Conservation (phyloP, 306 rosid species). For the Cicer arietinum region DNA sequence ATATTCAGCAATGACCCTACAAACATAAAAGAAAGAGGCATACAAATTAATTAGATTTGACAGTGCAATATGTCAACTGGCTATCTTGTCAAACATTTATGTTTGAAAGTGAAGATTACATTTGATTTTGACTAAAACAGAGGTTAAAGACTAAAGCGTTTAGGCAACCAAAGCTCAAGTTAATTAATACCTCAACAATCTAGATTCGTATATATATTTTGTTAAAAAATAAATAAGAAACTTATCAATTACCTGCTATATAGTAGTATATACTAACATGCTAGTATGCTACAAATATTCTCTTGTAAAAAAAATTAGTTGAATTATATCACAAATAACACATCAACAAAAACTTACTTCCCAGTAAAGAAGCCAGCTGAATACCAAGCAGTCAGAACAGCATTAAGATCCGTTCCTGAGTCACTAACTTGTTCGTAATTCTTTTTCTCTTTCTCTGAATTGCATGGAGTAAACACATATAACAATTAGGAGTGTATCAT, state of each 20-base stretch:
- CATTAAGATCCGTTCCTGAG: conserved; percentile 66
- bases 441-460: conserved; percentile 53
- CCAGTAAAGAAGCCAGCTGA: conserved; percentile 90
- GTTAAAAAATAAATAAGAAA: neutral
- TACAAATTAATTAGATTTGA: conserved; percentile 6
- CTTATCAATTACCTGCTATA: neutral
- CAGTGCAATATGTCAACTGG: conserved; percentile 17
- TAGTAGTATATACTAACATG: neutral
- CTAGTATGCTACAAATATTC: conserved; percentile 8
- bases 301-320: conserved; percentile 26
- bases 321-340: conserved; percentile 6
- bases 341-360: conserved; percentile 57
- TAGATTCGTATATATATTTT: neutral
- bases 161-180: conserved; percentile 22
- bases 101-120: neutral
- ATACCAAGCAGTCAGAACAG: conserved; percentile 88
- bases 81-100: conserved; percentile 1
- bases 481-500: conserved; percentile 1
- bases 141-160: conserved; percentile 4
- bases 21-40: neutral
- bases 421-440: conserved; percentile 45
- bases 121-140: conserved; percentile 26
- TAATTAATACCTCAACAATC: conserved; percentile 13
- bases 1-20: neutral
- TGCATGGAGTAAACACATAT: conserved; percentile 33